A percentile compares a stretch with the other conserved stretches of the same genome.
Conservation (phyloP, 139 green algal species). For the Mychonastes homosphaera region DNA sequence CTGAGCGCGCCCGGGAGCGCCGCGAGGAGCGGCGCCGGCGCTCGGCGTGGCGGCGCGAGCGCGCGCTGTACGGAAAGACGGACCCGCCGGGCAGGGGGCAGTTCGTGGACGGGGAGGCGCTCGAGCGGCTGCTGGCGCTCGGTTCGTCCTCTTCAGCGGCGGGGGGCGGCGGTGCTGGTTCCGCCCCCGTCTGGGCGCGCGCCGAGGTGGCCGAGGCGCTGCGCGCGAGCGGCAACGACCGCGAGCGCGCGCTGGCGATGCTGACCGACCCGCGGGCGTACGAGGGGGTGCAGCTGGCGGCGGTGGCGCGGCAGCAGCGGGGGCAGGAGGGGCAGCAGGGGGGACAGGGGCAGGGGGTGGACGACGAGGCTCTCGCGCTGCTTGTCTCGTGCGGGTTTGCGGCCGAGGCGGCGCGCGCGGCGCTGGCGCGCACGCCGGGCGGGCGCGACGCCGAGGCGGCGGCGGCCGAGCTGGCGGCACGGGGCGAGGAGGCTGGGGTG, state of each 20-base stretch:
- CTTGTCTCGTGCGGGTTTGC: constrained; percentile 12
- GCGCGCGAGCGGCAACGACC: constrained; percentile 4
- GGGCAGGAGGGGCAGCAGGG: constrained; percentile 14
- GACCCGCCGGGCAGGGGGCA: constrained; percentile 19
- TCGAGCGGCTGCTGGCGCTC: constrained; percentile 25
- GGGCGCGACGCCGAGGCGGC: not conserved
- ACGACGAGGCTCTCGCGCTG: not conserved
- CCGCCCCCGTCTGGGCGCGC: not conserved
- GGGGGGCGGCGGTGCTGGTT: not conserved
- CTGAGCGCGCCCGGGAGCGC: constrained; percentile 4
- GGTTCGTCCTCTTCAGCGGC: constrained; percentile 11
- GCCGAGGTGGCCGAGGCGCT: constrained; percentile 29
- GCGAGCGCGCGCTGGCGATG: constrained; percentile 26
- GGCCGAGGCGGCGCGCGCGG: constrained; percentile 12
- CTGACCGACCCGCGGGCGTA: constrained; percentile 13
- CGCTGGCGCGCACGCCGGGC: constrained; percentile 9
- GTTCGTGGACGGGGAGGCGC: constrained; percentile 26
- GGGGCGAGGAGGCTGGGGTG: not conserved
- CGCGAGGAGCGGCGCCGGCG: not conserved
- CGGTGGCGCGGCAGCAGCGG: constrained; percentile 10
- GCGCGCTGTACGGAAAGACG: constrained; percentile 25
- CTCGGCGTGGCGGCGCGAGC: constrained; percentile 15
- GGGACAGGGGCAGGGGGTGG: constrained; percentile 10
- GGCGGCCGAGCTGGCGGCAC: constrained; percentile 7
- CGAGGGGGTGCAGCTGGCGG: constrained; percentile 24